Conservation (phyloP, 73 alveolate species). For the Paramecium pentaurelia region DNA sequence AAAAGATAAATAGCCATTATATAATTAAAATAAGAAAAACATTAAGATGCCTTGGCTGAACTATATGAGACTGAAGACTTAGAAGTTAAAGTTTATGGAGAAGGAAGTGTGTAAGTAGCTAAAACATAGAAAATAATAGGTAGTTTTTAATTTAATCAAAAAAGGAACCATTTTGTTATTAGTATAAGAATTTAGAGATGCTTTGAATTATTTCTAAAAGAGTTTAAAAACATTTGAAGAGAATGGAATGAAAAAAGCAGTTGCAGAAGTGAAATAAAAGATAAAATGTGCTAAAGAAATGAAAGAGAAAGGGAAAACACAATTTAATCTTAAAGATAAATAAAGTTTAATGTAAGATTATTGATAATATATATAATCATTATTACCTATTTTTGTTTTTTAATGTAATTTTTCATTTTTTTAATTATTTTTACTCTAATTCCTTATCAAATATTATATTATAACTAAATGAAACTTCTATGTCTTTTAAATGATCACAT, state of each 20-base stretch:
- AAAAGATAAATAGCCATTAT: slow-evolving; percentile 80
- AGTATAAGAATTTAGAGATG: slow-evolving; percentile 70
- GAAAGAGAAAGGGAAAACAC: slow-evolving; percentile 23
- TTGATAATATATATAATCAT: not conserved
- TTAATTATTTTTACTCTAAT: not conserved
- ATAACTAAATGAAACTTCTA: too few relatives aligned
- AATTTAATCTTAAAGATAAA: slow-evolving; percentile 17
- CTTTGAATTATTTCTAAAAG: slow-evolving; percentile 66
- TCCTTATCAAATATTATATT: too few relatives aligned
- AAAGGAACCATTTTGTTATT: not conserved
- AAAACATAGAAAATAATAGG: slow-evolving; percentile 81
- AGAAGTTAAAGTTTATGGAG: slow-evolving; percentile 81
- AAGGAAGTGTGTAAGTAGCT: slow-evolving; percentile 73
- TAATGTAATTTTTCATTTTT: too few relatives aligned
- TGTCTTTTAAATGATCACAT: not conserved
- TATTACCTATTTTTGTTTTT: too few relatives aligned
- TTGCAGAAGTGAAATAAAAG: slow-evolving; percentile 59
- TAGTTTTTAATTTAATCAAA: not conserved
- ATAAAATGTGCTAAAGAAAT: slow-evolving; percentile 48
- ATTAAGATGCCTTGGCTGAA: slow-evolving; percentile 85
- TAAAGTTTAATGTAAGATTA: not conserved
- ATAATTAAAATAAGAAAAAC: slow-evolving; percentile 63
- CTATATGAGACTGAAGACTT: slow-evolving; percentile 79
- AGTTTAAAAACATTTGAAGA: slow-evolving; percentile 54
- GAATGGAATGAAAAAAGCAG: slow-evolving; percentile 63